Evolutionary conservation across 306 rosid species (phyloP), one percentile per base, ranked within the genome.

Genomic region (Fagus sylvatica): DNA sequence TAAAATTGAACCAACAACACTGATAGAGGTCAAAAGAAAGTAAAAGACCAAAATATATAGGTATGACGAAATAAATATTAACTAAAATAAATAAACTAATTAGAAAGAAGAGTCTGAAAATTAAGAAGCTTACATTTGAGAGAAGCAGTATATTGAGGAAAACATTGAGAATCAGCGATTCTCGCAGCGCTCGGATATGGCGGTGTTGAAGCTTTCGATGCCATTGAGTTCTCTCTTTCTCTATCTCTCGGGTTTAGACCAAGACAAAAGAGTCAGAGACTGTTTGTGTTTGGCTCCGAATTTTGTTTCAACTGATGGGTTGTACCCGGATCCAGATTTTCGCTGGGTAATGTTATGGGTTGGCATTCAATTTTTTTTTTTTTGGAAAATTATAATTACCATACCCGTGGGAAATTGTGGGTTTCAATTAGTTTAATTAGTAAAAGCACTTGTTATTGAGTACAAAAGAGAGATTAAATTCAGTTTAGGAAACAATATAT

Each of bases 101-200:
- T 54, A 59, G n/a, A 37, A n/a, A 69, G 30, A 72, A 6, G 32
- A 40, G 60, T 1, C 19, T 30, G 4, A 7, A 6, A 60, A 42
- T 30, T 66, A 57, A 8, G 39, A 4, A 64, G 11, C 77, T 71
- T 42, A 93, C 97, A 94, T 85, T 94, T 92, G 73, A 94, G 91
- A 76, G 98, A 90, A 81, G 97, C 97, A 17, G 92, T 85, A 78
- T 94, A 94, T 56, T 94, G 93, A 83, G 93, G 88, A 90, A 48
- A 94, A 75, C 98, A 94, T 11, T 57, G 89, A 83, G 98, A 94
- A 82, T 94, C 98, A 5, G 98, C 22, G 77, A 94, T 79, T 83
- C 88, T 92, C 0, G 97, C 91, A 64, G 96, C 86, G 78, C 97
- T 89, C 15, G 89, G 78, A 82, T 88, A 85, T 17, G 94, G 81